A percentile compares a stretch with the other conserved stretches of the same genome.
Evolutionary conservation across 2,329 filamentous ascomycete species (phyloP).

Genomic region (Knoxdaviesia capensis): DNA sequence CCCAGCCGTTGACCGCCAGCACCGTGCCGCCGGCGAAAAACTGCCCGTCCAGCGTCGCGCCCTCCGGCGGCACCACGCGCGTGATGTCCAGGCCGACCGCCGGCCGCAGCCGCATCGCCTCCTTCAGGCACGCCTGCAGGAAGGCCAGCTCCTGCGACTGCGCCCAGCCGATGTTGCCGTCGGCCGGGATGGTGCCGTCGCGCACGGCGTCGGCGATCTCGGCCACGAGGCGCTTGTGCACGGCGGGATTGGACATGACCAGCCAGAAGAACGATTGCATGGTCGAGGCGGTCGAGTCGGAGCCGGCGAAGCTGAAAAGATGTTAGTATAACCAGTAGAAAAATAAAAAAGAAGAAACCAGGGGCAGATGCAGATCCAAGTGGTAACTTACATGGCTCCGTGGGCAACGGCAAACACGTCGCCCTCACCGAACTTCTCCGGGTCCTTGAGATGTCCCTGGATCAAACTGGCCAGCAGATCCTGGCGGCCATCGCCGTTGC

Average conservation of each 20-base stretch:
- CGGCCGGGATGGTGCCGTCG: conserved; percentile 12
- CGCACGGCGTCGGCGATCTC: conserved; percentile 24
- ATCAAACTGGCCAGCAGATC: conserved; percentile 31
- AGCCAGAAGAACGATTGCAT: conserved; percentile 37
- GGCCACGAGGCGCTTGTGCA: conserved; percentile 17
- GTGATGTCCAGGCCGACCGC: conserved; percentile 33
- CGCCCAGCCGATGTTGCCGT: conserved; percentile 24
- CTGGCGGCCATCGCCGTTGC: conserved; percentile 21
- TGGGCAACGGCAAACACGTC: conserved; percentile 37
- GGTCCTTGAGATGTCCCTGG: conserved; percentile 28
- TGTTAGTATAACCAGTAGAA: neutral
- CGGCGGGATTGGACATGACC: conserved; percentile 20
- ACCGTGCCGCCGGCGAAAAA: conserved; percentile 30
- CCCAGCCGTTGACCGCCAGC: conserved; percentile 33
- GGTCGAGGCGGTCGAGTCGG: conserved; percentile 38
- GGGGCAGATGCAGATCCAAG: neutral
- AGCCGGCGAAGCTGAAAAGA: conserved; percentile 29
- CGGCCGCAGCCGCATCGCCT: conserved; percentile 33
- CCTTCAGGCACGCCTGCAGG: conserved; percentile 35
- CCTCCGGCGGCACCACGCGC: conserved; percentile 26
- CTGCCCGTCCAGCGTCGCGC: conserved; percentile 27
- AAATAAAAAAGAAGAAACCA: neutral
- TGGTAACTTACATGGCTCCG: conserved; percentile 27
- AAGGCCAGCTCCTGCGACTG: conserved; percentile 28
- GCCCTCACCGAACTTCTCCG: conserved; percentile 23